These are phyloP conservation scores for Ammopiptanthus mongolicus DNA, from an alignment of 306 rosid genomes.

Conservation along the genomic window DNA sequence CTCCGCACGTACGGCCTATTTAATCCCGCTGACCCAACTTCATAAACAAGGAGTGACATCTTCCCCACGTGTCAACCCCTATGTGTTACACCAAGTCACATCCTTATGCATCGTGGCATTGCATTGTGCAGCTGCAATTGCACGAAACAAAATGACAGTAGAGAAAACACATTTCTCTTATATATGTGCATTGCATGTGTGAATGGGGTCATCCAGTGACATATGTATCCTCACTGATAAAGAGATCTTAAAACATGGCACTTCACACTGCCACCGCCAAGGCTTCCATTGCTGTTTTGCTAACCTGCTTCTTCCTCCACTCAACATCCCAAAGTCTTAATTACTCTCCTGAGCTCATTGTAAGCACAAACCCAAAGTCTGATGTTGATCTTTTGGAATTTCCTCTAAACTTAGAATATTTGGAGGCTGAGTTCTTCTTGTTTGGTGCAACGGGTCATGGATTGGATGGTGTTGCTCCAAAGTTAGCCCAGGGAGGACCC, in stretches of 20 bases:
- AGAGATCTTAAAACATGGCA: neutral
- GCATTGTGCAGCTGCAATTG: too few relatives aligned
- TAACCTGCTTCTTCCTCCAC: slow-evolving; percentile 18
- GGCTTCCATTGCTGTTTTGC: neutral
- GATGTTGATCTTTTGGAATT: slow-evolving; percentile 56
- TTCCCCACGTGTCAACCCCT: neutral
- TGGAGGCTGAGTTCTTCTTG: slow-evolving; percentile 62
- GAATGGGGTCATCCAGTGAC: neutral
- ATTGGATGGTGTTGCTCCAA: slow-evolving; percentile 46
- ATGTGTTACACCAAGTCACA: neutral
- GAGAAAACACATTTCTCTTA: too few relatives aligned
- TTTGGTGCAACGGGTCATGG: slow-evolving; percentile 50
- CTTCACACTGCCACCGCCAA: neutral
- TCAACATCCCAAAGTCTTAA: slow-evolving; percentile 13
- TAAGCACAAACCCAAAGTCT: neutral
- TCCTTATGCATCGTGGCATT: neutral
- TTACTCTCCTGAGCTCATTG: neutral
- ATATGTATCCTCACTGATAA: too few relatives aligned
- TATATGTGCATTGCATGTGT: neutral
- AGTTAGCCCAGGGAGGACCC: slow-evolving; percentile 52
- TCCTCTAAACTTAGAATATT: slow-evolving; percentile 44
- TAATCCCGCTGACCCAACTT: too few relatives aligned
- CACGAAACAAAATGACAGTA: too few relatives aligned
- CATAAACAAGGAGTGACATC: too few relatives aligned
- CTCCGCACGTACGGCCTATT: too few relatives aligned